phyloP scores from a whole-genome alignment of 805 yeast genomes.

The Saccharomycopsis babjevae region DNA sequence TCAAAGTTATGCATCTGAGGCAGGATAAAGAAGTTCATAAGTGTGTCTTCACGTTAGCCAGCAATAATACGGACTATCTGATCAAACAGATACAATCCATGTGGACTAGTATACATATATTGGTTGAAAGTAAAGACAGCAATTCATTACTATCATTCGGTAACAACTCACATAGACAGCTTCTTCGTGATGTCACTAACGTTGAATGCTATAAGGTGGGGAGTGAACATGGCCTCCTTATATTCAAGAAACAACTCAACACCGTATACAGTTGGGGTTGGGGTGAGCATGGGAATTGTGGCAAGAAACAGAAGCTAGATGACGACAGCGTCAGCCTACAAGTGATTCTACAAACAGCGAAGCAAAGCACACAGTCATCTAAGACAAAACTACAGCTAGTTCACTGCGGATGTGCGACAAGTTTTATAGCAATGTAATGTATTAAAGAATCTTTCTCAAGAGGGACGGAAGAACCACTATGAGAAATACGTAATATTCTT shows the following conservation, averaged over 20 bases:
- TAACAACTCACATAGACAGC: conserved; percentile 69
- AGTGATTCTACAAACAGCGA: background rate
- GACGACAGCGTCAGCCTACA: background rate
- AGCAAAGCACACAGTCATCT: too few species aligned
- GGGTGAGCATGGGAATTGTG: conserved; percentile 99
- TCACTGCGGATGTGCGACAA: conserved; percentile 25
- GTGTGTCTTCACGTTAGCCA: background rate
- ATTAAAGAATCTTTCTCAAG: conserved; percentile 67
- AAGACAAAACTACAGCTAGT: conserved; percentile 16
- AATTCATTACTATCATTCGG: conserved; percentile 45
- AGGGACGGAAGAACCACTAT: conserved; percentile 34
- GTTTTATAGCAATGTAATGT: conserved; percentile 32
- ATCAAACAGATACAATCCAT: conserved; percentile 34
- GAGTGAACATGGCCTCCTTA: conserved; percentile 74
- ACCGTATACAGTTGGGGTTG: conserved; percentile 82
- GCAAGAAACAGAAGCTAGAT: conserved; percentile 25
- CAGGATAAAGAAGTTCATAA: background rate
- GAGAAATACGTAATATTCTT: conserved; percentile 70
- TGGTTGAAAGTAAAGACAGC: conserved; percentile 19
- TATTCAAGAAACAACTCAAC: conserved; percentile 19
- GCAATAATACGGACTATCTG: conserved; percentile 4
- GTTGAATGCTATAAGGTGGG: conserved; percentile 41
- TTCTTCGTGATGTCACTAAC: conserved; percentile 14
- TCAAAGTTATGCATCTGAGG: background rate
- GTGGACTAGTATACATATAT: conserved; percentile 73